Conservation (phyloP, 192 early-diverging fungal genomes). For the Rhizophlyctis rosea region DNA sequence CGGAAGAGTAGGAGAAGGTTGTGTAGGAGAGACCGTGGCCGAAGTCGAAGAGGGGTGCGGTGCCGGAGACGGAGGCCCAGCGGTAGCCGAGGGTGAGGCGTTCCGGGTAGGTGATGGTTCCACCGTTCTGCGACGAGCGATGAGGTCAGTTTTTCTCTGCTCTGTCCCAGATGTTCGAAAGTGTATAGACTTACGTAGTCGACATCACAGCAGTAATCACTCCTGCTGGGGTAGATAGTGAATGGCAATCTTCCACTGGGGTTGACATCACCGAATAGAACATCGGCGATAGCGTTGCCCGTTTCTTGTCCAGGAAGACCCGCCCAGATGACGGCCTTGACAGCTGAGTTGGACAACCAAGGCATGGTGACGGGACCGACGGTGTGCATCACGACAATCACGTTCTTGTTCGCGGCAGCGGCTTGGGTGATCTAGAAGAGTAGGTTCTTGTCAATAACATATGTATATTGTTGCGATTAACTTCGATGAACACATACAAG, state of each 20-base stretch:
- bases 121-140: too few relatives aligned
- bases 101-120: slow-evolving; percentile 48
- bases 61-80: slow-evolving; percentile 40
- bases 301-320: slow-evolving; percentile 64
- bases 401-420: slow-evolving; percentile 47
- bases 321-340: slow-evolving; percentile 54
- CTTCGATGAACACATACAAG: slow-evolving; percentile 39
- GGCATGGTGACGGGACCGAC: slow-evolving; percentile 60
- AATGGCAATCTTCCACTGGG: slow-evolving; percentile 66
- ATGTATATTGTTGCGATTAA: too few relatives aligned
- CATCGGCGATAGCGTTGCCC: slow-evolving; percentile 64
- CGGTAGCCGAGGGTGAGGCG: slow-evolving; percentile 56
- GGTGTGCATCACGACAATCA: slow-evolving; percentile 56
- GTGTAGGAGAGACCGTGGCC: slow-evolving; percentile 68
- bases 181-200: slow-evolving; percentile 6
- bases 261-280: slow-evolving; percentile 65
- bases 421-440: slow-evolving; percentile 35
- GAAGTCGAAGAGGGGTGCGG: slow-evolving; percentile 52
- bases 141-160: slow-evolving; percentile 15
- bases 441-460: slow-evolving; percentile 1
- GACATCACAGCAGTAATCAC: slow-evolving; percentile 42
- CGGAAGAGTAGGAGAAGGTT: slow-evolving; percentile 44
- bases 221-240: slow-evolving; percentile 44
- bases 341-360: slow-evolving; percentile 59
- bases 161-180: background rate